Conservation (phyloP, 2,329 filamentous ascomycete genomes). For the Claviceps paspali region DNA sequence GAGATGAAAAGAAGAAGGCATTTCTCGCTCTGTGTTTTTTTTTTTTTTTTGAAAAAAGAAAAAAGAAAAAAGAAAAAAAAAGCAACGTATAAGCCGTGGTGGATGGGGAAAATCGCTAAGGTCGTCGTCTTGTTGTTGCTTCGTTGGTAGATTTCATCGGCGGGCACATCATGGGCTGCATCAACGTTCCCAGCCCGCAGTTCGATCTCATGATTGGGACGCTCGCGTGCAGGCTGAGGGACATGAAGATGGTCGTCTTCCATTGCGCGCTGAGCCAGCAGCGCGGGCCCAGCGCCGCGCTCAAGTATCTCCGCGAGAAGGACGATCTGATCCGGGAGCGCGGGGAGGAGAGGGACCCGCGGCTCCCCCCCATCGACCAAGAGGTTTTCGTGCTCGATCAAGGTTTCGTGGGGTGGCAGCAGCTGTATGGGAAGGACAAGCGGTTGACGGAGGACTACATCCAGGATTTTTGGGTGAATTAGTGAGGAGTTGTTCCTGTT, state of each 20-base stretch:
- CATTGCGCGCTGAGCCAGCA: slow-evolving; percentile 90
- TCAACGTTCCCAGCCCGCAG: slow-evolving; percentile 57
- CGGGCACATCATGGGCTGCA: slow-evolving; percentile 68
- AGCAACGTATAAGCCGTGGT: background rate
- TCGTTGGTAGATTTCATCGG: slow-evolving; percentile 85
- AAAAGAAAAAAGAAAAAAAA: background rate
- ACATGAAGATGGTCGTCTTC: slow-evolving; percentile 77
- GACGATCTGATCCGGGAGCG: slow-evolving; percentile 28
- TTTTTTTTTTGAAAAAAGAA: too few species aligned
- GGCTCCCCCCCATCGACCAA: too few species aligned
- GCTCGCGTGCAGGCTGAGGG: slow-evolving; percentile 60
- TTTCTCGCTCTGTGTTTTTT: too few species aligned
- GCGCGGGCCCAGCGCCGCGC: slow-evolving; percentile 69
- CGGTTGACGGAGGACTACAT: slow-evolving; percentile 70
- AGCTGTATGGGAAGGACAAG: slow-evolving; percentile 62
- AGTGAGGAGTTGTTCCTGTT: too few species aligned
- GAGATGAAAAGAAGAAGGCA: too few species aligned
- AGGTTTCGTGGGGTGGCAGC: slow-evolving; percentile 84
- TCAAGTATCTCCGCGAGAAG: slow-evolving; percentile 61
- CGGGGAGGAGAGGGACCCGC: slow-evolving; percentile 14
- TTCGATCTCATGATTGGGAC: slow-evolving; percentile 68
- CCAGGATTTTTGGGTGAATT: slow-evolving; percentile 69
- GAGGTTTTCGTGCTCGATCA: slow-evolving; percentile 67
- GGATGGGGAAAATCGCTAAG: too few species aligned
- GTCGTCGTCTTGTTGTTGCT: too few species aligned